Percentiles rank a stretch among this genome's conserved stretches.
Conservation (phyloP, 495 filamentous ascomycete species). For the Xylaria longipes region DNA sequence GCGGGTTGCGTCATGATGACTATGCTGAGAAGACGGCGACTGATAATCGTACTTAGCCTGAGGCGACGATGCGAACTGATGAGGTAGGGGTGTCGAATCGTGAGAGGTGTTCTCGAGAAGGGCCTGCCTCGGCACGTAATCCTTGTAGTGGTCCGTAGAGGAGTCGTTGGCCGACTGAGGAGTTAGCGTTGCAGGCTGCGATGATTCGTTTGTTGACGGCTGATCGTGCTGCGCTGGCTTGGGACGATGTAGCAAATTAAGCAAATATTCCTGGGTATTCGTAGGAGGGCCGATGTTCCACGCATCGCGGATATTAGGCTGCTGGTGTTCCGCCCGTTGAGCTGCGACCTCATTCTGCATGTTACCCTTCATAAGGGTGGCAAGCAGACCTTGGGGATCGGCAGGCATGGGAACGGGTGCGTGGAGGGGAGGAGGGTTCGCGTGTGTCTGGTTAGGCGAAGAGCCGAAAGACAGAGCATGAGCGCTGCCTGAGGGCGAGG, state of each 20-base stretch:
- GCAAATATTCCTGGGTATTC: slow-evolving; percentile 58
- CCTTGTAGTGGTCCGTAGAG: slow-evolving; percentile 32
- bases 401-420: slow-evolving; percentile 54
- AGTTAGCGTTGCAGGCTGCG: slow-evolving; percentile 47
- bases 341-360: slow-evolving; percentile 43
- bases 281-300: slow-evolving; percentile 54
- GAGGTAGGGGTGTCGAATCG: slow-evolving; percentile 30
- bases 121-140: slow-evolving; percentile 31
- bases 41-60: slow-evolving; percentile 45
- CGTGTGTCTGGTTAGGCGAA: slow-evolving; percentile 23
- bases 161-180: slow-evolving; percentile 47
- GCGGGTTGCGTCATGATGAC: slow-evolving; percentile 39
- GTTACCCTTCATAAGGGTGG: slow-evolving; percentile 59
- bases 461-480: slow-evolving; percentile 31
- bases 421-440: slow-evolving; percentile 48
- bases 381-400: slow-evolving; percentile 58
- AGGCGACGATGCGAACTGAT: slow-evolving; percentile 39
- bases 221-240: slow-evolving; percentile 59
- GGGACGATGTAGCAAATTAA: slow-evolving; percentile 59
- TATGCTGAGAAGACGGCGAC: slow-evolving; percentile 49
- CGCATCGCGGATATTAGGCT: slow-evolving; percentile 35
- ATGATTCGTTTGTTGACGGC: slow-evolving; percentile 45
- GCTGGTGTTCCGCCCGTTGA: slow-evolving; percentile 39
- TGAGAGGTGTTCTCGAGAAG: slow-evolving; percentile 28
- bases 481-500: slow-evolving; percentile 27